Percentiles rank a stretch among this genome's conserved stretches.
Conservation (phyloP, 2,329 filamentous ascomycete genomes). For the Cryphonectria carpinicola region DNA sequence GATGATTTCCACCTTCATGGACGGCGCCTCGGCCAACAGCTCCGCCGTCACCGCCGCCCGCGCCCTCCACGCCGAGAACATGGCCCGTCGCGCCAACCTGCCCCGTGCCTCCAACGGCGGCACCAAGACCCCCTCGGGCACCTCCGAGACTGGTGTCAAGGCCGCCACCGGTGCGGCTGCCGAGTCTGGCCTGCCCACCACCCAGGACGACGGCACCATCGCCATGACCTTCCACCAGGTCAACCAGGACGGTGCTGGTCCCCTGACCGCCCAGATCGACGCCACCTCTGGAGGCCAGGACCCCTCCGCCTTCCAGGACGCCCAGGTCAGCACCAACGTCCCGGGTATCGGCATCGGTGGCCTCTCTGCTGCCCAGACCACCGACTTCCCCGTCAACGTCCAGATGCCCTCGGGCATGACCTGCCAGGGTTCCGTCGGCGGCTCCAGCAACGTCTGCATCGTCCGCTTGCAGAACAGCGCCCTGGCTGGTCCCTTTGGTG, state of each 20-base stretch:
- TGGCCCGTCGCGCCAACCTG: constrained; percentile 32
- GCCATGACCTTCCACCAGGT: constrained; percentile 70
- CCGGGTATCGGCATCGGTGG: constrained; percentile 48
- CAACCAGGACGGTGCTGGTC: constrained; percentile 72
- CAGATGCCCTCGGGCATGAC: constrained; percentile 72
- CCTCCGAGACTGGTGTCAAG: constrained; percentile 56
- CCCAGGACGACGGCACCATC: constrained; percentile 62
- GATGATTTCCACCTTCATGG: constrained; percentile 66
- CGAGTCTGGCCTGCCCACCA: constrained; percentile 61
- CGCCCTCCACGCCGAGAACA: constrained; percentile 28
- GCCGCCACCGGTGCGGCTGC: constrained; percentile 59
- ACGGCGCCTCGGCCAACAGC: constrained; percentile 38
- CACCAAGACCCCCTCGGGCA: constrained; percentile 42
- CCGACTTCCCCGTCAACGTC: constrained; percentile 67
- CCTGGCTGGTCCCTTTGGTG: constrained; percentile 68
- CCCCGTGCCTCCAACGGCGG: constrained; percentile 36
- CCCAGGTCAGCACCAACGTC: constrained; percentile 56
- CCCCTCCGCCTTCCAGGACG: constrained; percentile 61
- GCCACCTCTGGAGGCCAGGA: constrained; percentile 66
- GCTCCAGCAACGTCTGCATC: constrained; percentile 65
- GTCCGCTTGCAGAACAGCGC: constrained; percentile 66
- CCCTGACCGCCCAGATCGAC: constrained; percentile 63
- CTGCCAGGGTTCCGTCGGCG: constrained; percentile 62
- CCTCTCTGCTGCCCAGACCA: constrained; percentile 61
- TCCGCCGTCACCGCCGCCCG: constrained; percentile 28